Base-by-base conservation (phyloP, 768 basidiomycete genomes). In the Tulasnella sp. region DNA sequence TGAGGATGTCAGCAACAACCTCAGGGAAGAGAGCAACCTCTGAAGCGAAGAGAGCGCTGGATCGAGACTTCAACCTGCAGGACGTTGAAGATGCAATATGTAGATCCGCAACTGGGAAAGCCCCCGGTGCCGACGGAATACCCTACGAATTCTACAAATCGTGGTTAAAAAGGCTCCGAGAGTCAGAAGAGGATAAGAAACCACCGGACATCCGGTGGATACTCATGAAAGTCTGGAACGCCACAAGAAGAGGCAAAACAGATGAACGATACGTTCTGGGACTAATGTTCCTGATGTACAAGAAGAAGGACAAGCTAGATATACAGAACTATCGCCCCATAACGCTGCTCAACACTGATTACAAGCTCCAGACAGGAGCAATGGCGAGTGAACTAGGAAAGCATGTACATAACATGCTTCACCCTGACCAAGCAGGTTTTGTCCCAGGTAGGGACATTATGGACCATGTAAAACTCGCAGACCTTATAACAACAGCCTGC, bases 301-400 rank as follows among this genome's bases (percentile, higher is more conserved):
- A 79, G 44, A 79, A 79, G 56, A 48, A 48, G 31, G 78, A 80
- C 31, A 10, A 36, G 36, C 9, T 10, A 12, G 19, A 34, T 14
- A 78, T 78, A 44, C 9, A 8, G 31, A 79, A 79, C 79, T 79
- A 79, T 31, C 52, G 79, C 38, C 79, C 77, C 4, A 78, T 79
- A 3, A 79, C 79, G 21, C 42, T 79, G 12, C 76, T 77, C 2
- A 80, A 80, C 36, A 8, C 9, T 1, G 44, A 78, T 24, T 79
- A 79, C 40, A 79, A 79, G 31, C 16, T 79, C 14, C 21, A 77
- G 24, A 79, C 79, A 5, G 40, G n/a, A 2, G 77, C n/a, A 21
- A 34, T 44, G 12, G 27, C 71, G 3, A 46, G 3, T 6, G 52
- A 46, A 36, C 79, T 24, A 34, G 76, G 31, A 52, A 24, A 7